Percentiles rank a stretch among this genome's conserved stretches.
These are phyloP conservation scores for barrel medic (Medicago truncatula) DNA, from an alignment of 306 rosid genomes.

Conservation along the genomic window DNA sequence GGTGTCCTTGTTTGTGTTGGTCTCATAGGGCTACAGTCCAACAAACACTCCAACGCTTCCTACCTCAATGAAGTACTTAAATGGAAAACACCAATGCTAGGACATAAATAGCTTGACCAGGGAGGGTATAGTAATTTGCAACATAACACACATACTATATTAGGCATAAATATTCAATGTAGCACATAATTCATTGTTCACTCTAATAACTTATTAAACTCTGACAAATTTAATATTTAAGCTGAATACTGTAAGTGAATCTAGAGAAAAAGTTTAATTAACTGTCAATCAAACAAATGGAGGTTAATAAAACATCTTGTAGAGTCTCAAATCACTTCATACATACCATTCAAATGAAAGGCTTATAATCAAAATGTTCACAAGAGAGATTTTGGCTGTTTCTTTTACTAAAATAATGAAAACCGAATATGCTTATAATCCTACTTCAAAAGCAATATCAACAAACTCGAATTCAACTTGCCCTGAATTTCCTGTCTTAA, in stretches of 20 bases:
- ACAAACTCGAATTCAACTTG: slow-evolving; percentile 9
- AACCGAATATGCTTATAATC: slow-evolving; percentile 15
- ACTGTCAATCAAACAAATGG: neutral
- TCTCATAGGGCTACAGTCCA: neutral
- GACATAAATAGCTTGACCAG: neutral
- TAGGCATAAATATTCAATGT: slow-evolving; percentile 22
- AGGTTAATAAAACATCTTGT: neutral
- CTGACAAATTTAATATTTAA: neutral
- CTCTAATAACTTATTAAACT: neutral
- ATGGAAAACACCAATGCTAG: neutral
- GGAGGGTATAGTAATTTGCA: neutral
- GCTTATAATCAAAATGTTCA: neutral
- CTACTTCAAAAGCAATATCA: neutral
- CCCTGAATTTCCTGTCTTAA: neutral
- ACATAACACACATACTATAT: neutral
- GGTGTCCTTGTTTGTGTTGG: neutral
- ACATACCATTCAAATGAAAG: neutral
- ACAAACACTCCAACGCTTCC: slow-evolving; percentile 8
- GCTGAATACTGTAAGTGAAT: neutral
- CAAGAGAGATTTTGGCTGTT: slow-evolving; percentile 3
- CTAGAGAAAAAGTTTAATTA: neutral
- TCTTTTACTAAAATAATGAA: neutral
- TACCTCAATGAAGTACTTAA: neutral
- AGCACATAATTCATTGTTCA: slow-evolving; percentile 13
- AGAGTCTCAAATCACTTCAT: neutral